Base-by-base conservation (phyloP, 257 asterid species). In the Capsicum pubescens region DNA sequence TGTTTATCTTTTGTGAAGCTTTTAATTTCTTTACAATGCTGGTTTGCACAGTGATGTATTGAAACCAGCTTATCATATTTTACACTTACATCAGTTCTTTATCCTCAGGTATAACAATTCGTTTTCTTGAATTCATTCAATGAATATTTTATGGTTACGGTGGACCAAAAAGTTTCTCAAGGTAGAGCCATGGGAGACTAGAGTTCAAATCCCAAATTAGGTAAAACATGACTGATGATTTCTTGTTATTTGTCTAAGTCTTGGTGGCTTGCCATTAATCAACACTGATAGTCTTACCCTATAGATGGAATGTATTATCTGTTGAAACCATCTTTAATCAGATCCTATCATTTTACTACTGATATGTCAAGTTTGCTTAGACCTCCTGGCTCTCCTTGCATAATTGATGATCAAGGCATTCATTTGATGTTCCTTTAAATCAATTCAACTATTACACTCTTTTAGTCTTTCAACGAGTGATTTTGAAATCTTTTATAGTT, bases 71-170 rank as follows among this genome's bases (percentile, higher is more conserved):
- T 50, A 74, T 74, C 61, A 13, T 7, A 74, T 74, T 60, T 7
- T 74, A 74, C 19, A 50, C 81, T 13, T 52, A 14, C 46, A 52
- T 15, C 61, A 21, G n/a, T 74, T 74, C 7, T 74, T 50, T 50
- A 50, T 48, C 58, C 21, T n/a, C 12, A 11, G 59, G 46, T 15
- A 74, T 13, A 74, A 21, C 0, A 44, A 12, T 61, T 50, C 0
- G 8, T 74, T 74, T 39, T 74, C 81, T 50, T 50, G 81, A 21
- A 13, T 74, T 52, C 81, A 50, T 74, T 74, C 81, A 50, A 13
- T 50, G 21, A 50, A 21, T 13, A 3, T 19, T 42, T 74, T 74
- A 50, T 54, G 21, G 61, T 52, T 52, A 55, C 13, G 81, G 21
- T 74, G 42, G 61, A 74, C 81, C 39, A 13, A 50, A 61, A 74